These are phyloP conservation scores for Trametes punicea DNA, from an alignment of 768 basidiomycete genomes.

Conservation along the genomic window DNA sequence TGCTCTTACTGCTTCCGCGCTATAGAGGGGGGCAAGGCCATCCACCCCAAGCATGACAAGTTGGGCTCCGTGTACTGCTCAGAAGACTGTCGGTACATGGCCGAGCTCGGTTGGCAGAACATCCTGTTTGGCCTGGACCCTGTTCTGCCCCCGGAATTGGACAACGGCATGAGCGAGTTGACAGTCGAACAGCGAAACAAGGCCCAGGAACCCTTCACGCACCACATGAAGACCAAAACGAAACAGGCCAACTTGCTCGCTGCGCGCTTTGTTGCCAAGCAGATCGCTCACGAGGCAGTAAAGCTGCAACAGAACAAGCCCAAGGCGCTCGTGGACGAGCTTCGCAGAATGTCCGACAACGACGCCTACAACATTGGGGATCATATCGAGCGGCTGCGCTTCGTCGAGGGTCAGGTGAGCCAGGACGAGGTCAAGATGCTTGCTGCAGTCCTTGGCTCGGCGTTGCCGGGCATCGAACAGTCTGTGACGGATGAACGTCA, in stretches of 20 bases:
- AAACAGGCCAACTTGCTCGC: slow-evolving; percentile 53
- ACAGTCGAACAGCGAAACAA: slow-evolving; percentile 43
- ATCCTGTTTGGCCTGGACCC: slow-evolving; percentile 70
- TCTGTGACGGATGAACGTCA: slow-evolving; percentile 66
- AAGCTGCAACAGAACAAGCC: slow-evolving; percentile 43
- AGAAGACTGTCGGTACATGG: slow-evolving; percentile 52
- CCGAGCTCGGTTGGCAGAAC: slow-evolving; percentile 58
- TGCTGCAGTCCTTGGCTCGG: slow-evolving; percentile 50
- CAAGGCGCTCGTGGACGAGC: slow-evolving; percentile 23
- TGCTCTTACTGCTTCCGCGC: slow-evolving; percentile 72
- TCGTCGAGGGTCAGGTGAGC: slow-evolving; percentile 50
- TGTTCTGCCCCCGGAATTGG: slow-evolving; percentile 47
- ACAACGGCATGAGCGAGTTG: slow-evolving; percentile 30
- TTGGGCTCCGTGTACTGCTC: slow-evolving; percentile 72
- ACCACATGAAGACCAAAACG: slow-evolving; percentile 49
- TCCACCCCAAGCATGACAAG: slow-evolving; percentile 48
- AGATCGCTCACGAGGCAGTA: slow-evolving; percentile 60
- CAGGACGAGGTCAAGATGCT: slow-evolving; percentile 51
- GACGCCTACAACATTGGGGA: slow-evolving; percentile 67
- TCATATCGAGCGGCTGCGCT: slow-evolving; percentile 74
- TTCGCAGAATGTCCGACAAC: slow-evolving; percentile 40
- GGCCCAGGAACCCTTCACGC: slow-evolving; percentile 59
- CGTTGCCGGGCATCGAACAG: slow-evolving; percentile 69
- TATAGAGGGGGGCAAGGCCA: slow-evolving; percentile 44
- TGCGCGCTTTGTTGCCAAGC: slow-evolving; percentile 69